Percentiles rank a stretch among this genome's conserved stretches.
phyloP scores from a whole-genome alignment of 2,329 filamentous ascomycete genomes.

The Penicillium sp. region DNA sequence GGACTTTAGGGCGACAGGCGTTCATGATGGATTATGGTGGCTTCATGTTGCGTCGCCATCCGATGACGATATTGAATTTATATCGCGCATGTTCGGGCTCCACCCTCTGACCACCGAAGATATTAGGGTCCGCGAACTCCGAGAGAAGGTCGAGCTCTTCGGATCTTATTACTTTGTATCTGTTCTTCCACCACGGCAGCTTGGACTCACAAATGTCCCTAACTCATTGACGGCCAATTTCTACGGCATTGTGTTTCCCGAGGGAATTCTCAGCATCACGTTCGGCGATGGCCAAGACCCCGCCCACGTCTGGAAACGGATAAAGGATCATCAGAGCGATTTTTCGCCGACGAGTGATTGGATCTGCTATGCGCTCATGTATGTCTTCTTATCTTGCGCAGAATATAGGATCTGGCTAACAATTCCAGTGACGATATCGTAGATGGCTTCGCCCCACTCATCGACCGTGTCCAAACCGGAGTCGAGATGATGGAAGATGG shows the following conservation, averaged over 20 bases:
- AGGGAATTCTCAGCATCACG: conserved; percentile 89
- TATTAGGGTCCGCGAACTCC: conserved; percentile 85
- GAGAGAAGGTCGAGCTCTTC: conserved; percentile 98
- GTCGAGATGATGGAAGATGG: conserved; percentile 89
- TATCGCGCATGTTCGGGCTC: conserved; percentile 91
- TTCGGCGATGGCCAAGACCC: conserved; percentile 81
- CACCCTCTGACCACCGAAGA: conserved; percentile 93
- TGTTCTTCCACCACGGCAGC: conserved; percentile 82
- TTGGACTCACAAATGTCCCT: conserved; percentile 54
- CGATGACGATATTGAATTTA: conserved; percentile 79
- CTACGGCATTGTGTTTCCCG: conserved; percentile 90
- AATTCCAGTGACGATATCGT: conserved; percentile 79
- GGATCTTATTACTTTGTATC: conserved; percentile 94
- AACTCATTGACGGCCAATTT: conserved; percentile 81
- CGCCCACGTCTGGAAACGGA: conserved; percentile 82
- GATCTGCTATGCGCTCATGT: conserved; percentile 97
- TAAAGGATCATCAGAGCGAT: conserved; percentile 85
- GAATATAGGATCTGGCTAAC: background rate
- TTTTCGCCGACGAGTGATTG: conserved; percentile 89
- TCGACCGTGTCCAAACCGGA: conserved; percentile 77
- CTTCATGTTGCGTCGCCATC: conserved; percentile 85
- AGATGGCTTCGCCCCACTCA: conserved; percentile 84
- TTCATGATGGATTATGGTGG: conserved; percentile 86
- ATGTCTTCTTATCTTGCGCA: conserved; percentile 34
- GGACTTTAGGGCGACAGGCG: conserved; percentile 49